Evolutionary conservation across 2,329 filamentous ascomycete genomes (phyloP).

Genomic region (Neofusicoccum umdonicola): DNA sequence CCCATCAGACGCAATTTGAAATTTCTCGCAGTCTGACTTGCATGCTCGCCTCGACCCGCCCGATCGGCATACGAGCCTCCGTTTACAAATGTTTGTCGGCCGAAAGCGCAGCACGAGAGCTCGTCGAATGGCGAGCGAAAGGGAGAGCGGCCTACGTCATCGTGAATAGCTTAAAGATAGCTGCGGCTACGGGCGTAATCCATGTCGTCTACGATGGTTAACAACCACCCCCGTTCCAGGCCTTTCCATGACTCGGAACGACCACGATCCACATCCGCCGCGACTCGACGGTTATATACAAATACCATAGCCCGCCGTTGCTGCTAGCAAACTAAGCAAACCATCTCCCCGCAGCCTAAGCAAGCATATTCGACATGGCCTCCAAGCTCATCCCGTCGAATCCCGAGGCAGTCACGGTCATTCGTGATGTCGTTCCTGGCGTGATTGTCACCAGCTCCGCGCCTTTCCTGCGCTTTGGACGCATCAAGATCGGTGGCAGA

Average conservation of each 20-base stretch:
- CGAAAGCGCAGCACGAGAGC: background rate
- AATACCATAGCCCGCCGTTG: background rate
- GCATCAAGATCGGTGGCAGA: slow-evolving; percentile 78
- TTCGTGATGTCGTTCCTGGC: slow-evolving; percentile 77
- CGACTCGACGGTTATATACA: background rate
- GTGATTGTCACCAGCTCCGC: slow-evolving; percentile 71
- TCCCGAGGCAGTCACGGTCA: slow-evolving; percentile 83
- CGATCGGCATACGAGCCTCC: background rate
- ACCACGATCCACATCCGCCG: background rate
- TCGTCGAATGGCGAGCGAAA: background rate
- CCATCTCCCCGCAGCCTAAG: background rate
- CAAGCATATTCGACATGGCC: slow-evolving; percentile 27
- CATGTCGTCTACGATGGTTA: background rate
- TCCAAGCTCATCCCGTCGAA: slow-evolving; percentile 52
- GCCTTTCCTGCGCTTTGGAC: slow-evolving; percentile 80
- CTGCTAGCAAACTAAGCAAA: background rate
- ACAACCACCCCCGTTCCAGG: slow-evolving; percentile 2
- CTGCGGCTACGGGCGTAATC: slow-evolving; percentile 5
- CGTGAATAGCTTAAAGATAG: background rate
- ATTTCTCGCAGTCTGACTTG: background rate
- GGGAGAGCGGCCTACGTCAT: background rate
- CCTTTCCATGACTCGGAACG: slow-evolving; percentile 4
- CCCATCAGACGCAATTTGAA: slow-evolving; percentile 1
- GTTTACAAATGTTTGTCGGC: background rate
- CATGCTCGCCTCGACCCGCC: background rate